These are phyloP conservation scores for Nannizziopsis arthrosporioides DNA, from an alignment of 2,329 filamentous ascomycete species.

Conservation along the genomic window DNA sequence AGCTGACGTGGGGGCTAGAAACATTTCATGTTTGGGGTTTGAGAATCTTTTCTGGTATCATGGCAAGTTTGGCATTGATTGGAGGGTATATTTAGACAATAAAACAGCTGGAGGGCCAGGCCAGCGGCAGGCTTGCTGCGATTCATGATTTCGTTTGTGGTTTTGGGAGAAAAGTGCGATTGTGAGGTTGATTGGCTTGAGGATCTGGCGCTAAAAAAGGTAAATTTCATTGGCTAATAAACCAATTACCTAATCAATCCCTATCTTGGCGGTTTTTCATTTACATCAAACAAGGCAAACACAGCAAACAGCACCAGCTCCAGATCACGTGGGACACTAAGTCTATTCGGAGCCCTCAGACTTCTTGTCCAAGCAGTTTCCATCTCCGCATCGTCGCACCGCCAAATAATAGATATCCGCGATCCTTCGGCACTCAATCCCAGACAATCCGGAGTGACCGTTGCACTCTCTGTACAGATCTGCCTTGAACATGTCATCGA, in stretches of 20 bases:
- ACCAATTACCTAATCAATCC: background rate
- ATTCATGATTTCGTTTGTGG: no score
- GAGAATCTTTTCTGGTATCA: background rate
- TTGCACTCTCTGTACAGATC: conserved; percentile 11
- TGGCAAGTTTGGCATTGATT: background rate
- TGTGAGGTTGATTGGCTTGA: background rate
- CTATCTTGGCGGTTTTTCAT: background rate
- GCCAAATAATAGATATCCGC: conserved; percentile 12
- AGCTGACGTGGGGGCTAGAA: conserved; percentile 6
- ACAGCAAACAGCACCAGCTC: no score
- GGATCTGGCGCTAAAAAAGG: background rate
- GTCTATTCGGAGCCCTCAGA: background rate
- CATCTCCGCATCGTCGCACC: conserved; percentile 12
- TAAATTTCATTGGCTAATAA: background rate
- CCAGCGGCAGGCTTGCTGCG: background rate
- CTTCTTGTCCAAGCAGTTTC: conserved; percentile 7
- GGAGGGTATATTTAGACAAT: conserved; percentile 7
- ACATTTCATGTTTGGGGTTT: conserved; percentile 5
- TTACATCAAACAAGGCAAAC: background rate
- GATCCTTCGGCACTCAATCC: conserved; percentile 7
- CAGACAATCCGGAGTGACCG: conserved; percentile 6
- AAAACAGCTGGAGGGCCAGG: background rate
- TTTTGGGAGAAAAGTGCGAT: no score
- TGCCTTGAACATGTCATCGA: conserved; percentile 40
- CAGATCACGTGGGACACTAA: no score